Evolutionary conservation across 2,329 filamentous ascomycete species (phyloP).

Genomic region (Paracorniculantispora psalliotae): DNA sequence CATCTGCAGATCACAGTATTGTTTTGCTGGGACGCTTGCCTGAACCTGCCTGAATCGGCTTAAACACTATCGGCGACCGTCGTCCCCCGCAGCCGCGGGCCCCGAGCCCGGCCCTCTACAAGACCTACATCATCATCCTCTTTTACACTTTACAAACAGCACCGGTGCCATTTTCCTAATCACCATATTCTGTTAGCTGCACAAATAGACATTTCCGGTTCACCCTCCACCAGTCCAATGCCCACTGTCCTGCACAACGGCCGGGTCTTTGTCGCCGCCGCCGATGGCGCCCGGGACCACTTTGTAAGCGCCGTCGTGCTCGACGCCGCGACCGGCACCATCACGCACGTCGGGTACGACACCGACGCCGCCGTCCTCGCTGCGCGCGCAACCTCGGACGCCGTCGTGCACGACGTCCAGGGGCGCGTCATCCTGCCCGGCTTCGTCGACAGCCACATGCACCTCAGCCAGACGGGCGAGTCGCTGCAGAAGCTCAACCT

Average conservation of each 20-base stretch:
- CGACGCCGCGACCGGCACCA: not conserved
- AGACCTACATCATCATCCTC: not conserved
- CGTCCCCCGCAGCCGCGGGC: too few species aligned
- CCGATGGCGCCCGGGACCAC: not conserved
- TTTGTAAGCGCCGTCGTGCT: constrained; percentile 6
- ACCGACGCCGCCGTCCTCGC: constrained; percentile 1
- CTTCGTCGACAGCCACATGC: constrained; percentile 50
- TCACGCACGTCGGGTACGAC: constrained; percentile 8
- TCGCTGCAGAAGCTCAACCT: constrained; percentile 42
- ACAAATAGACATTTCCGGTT: too few species aligned
- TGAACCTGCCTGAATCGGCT: too few species aligned
- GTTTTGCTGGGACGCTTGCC: too few species aligned
- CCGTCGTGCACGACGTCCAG: constrained; percentile 15
- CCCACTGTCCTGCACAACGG: constrained; percentile 11
- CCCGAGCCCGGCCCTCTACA: not conserved
- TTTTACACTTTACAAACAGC: too few species aligned
- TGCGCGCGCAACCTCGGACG: not conserved
- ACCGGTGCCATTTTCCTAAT: too few species aligned
- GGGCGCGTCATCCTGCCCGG: constrained; percentile 38
- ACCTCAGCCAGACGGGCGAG: constrained; percentile 44
- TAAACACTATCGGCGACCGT: too few species aligned
- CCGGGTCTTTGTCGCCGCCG: constrained; percentile 5
- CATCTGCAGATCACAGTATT: too few species aligned
- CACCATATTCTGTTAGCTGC: too few species aligned
- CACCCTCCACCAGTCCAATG: not conserved